A percentile compares a stretch with the other conserved stretches of the same genome.
Evolutionary conservation across 208 protist genomes (phyloP).

Genomic region (Trypanosoma cruzi): DNA sequence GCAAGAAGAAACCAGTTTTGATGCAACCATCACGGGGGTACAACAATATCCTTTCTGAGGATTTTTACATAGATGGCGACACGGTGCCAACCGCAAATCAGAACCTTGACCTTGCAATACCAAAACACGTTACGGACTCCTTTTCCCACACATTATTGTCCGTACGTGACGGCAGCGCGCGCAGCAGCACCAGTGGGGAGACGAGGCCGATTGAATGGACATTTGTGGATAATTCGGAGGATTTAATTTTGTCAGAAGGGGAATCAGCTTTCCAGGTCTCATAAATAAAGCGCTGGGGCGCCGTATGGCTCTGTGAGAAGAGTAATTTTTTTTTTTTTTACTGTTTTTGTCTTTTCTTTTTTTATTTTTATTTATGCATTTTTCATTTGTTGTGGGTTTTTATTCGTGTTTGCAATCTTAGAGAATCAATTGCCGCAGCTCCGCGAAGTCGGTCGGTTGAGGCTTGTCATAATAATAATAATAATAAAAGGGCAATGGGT

Average conservation of each 20-base stretch:
- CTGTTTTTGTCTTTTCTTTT: no score
- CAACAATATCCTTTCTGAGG: background rate
- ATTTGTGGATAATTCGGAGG: conserved; percentile 11
- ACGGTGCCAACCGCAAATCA: background rate
- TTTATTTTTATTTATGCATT: no score
- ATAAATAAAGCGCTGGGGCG: background rate
- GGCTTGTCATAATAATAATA: no score
- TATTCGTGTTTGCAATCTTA: no score
- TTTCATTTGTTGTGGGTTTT: no score
- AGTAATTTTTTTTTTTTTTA: background rate
- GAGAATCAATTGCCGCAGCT: no score
- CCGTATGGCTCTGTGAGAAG: no score
- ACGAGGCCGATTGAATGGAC: conserved; percentile 10
- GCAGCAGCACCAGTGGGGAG: conserved; percentile 12
- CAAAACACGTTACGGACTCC: background rate
- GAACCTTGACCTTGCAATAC: conserved; percentile 3
- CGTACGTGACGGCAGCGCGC: background rate
- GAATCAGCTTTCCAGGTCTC: background rate
- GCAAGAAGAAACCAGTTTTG: background rate
- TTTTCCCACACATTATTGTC: background rate
- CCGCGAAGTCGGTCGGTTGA: no score
- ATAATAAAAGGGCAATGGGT: no score
- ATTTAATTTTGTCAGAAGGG: background rate
- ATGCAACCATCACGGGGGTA: background rate
- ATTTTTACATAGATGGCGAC: background rate